Conservation (phyloP, 2,329 filamentous ascomycete species). For the Helicocarpus griseus region DNA sequence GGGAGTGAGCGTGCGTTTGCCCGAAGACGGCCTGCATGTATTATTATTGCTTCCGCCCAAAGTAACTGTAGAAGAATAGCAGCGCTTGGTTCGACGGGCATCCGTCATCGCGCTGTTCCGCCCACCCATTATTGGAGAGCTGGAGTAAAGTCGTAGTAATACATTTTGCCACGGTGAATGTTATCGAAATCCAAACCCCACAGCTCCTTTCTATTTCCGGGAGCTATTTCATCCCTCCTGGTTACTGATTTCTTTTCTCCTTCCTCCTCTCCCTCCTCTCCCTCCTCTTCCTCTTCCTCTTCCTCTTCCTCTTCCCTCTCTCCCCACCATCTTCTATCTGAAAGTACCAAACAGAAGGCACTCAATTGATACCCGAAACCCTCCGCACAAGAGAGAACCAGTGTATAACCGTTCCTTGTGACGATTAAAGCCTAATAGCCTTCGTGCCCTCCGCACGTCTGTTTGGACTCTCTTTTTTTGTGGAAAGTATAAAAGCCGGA, state of each 20-base stretch:
- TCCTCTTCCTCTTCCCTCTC: neutral
- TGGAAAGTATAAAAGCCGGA: neutral
- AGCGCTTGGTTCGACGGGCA: neutral
- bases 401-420: neutral
- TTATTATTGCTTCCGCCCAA: neutral
- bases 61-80: neutral
- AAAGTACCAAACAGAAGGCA: neutral
- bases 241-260: neutral
- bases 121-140: neutral
- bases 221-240: neutral
- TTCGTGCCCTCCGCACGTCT: neutral
- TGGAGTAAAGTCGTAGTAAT: neutral
- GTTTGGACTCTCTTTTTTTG: neutral
- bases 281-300: neutral
- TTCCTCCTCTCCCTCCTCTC: too few species aligned
- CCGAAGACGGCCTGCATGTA: too few species aligned
- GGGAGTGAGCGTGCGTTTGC: too few species aligned
- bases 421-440: neutral
- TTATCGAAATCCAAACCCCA: slow-evolving; percentile 1
- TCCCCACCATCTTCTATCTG: neutral
- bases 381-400: neutral
- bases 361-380: neutral
- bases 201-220: neutral
- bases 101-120: neutral
- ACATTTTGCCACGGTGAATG: slow-evolving; percentile 3